Percentiles rank a stretch among this genome's conserved stretches.
These are phyloP conservation scores for Curvularia hawaiiensis DNA, from an alignment of 2,329 filamentous ascomycete species.

Conservation along the genomic window DNA sequence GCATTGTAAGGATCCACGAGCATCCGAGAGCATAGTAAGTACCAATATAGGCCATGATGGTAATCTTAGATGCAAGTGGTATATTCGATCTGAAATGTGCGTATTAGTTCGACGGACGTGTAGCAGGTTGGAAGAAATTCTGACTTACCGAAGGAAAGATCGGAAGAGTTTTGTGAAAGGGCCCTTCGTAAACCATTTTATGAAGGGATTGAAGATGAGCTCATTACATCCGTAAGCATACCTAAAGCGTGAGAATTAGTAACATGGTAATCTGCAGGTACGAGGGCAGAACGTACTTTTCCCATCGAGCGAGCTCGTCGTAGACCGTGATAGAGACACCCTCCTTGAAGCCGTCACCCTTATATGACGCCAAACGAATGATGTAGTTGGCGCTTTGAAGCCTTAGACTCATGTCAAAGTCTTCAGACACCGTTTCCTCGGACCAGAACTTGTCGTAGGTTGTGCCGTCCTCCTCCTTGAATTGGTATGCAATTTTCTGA, in stretches of 20 bases:
- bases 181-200: conserved; percentile 64
- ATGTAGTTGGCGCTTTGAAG: conserved; percentile 71
- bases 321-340: conserved; percentile 76
- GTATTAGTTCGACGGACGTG: not conserved
- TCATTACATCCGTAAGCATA: conserved; percentile 74
- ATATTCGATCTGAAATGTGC: conserved; percentile 56
- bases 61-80: conserved; percentile 69
- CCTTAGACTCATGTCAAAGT: conserved; percentile 76
- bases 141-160: conserved; percentile 56
- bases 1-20: conserved; percentile 67
- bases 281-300: conserved; percentile 54
- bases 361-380: conserved; percentile 72
- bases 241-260: conserved; percentile 16
- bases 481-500: conserved; percentile 57
- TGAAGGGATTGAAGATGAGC: conserved; percentile 70
- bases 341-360: conserved; percentile 72
- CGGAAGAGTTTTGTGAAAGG: conserved; percentile 70
- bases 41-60: conserved; percentile 72
- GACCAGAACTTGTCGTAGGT: conserved; percentile 73
- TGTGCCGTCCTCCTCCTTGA: conserved; percentile 40
- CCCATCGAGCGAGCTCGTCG: conserved; percentile 73
- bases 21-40: conserved; percentile 75
- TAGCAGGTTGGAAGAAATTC: accelerated
- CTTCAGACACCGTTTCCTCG: conserved; percentile 75
- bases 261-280: not conserved